These are phyloP conservation scores for Macrophomina pseudophaseolina DNA, from an alignment of 2,329 filamentous ascomycete species.

Conservation along the genomic window DNA sequence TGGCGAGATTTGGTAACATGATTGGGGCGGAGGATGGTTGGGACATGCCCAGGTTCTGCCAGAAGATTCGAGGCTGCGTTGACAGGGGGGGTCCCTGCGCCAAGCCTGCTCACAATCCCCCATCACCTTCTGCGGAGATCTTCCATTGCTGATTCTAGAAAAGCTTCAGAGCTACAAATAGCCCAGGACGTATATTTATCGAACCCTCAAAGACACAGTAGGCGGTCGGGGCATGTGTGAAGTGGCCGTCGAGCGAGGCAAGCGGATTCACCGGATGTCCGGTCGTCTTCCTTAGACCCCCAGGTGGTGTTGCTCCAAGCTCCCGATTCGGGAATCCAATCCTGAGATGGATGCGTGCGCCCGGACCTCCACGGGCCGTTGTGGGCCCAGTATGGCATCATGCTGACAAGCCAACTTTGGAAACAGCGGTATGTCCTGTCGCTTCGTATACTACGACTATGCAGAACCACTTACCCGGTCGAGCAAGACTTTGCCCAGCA, in stretches of 20 bases:
- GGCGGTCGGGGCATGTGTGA: not conserved
- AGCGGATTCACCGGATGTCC: not conserved
- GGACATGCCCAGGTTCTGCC: slow-evolving; percentile 19
- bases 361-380: not conserved
- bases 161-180: not conserved
- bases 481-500: slow-evolving; percentile 9
- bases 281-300: not conserved
- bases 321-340: not conserved
- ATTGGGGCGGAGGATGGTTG: not conserved
- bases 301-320: not conserved
- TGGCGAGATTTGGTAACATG: not conserved
- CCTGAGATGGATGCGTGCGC: not conserved
- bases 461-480: not conserved
- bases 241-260: not conserved
- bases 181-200: not conserved
- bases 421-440: not conserved
- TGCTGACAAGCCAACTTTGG: not conserved
- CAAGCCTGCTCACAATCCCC: not conserved
- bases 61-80: slow-evolving; percentile 22
- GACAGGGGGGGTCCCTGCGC: slow-evolving; percentile 13
- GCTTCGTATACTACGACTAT: not conserved
- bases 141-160: not conserved
- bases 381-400: not conserved
- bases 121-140: not conserved
- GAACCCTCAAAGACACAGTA: not conserved